Conservation (phyloP, 805 yeast genomes). For the Candida peoriensis region DNA sequence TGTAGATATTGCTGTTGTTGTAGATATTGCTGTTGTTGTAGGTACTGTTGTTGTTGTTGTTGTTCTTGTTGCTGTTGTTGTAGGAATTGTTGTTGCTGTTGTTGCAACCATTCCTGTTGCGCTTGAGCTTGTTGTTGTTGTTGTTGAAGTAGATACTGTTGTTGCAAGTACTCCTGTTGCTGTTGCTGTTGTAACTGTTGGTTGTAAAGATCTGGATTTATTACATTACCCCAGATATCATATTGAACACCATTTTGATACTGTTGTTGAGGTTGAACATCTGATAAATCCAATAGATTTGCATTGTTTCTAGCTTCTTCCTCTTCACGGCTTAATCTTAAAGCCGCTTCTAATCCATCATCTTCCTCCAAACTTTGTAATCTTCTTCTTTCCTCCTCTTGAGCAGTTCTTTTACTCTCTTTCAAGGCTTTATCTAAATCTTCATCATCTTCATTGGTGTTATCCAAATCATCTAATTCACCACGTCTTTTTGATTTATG, state of each 20-base stretch:
- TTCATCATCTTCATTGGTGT: slow-evolving; percentile 54
- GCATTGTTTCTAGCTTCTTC: slow-evolving; percentile 58
- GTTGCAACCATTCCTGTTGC: slow-evolving; percentile 28
- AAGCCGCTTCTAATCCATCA: slow-evolving; percentile 60
- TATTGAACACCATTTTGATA: slow-evolving; percentile 16
- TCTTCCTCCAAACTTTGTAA: slow-evolving; percentile 35
- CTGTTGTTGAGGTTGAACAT: slow-evolving; percentile 35
- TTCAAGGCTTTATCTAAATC: slow-evolving; percentile 79
- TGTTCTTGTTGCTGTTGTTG: slow-evolving; percentile 32
- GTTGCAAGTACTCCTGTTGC: slow-evolving; percentile 28
- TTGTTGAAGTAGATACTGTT: slow-evolving; percentile 36
- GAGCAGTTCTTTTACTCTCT: slow-evolving; percentile 75
- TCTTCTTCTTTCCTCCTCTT: slow-evolving; percentile 67
- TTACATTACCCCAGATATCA: slow-evolving; percentile 26
- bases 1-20: slow-evolving; percentile 35
- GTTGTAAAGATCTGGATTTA: slow-evolving; percentile 16
- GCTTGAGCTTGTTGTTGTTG: slow-evolving; percentile 37
- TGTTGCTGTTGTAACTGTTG: slow-evolving; percentile 22
- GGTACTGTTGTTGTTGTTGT: slow-evolving; percentile 28
- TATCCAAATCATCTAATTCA: slow-evolving; percentile 20
- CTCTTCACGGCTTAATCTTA: slow-evolving; percentile 70
- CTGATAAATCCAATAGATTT: slow-evolving; percentile 48
- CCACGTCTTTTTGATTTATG: slow-evolving; percentile 28
- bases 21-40: slow-evolving; percentile 35
- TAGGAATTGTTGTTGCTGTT: slow-evolving; percentile 30